Evolutionary conservation across 805 yeast species (phyloP).

Genomic region (Teunomyces pallodes): DNA sequence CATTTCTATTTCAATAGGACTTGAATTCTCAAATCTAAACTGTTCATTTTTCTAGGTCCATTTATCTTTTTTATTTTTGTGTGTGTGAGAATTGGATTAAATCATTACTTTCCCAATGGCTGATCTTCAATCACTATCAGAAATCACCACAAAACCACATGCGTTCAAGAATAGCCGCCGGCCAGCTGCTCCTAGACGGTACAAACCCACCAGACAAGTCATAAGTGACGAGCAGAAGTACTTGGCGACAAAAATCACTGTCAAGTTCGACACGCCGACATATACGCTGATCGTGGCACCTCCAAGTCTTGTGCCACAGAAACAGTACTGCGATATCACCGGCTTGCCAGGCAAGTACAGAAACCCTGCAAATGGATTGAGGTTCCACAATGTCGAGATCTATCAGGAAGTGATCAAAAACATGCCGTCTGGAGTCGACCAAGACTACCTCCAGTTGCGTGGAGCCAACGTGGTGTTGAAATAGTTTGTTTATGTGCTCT

Average conservation of each 20-base stretch:
- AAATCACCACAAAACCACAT: slow-evolving; percentile 41
- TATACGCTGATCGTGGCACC: slow-evolving; percentile 77
- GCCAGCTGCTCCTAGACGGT: slow-evolving; percentile 54
- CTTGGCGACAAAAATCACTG: slow-evolving; percentile 37
- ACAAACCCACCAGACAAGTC: slow-evolving; percentile 72
- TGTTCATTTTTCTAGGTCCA: background rate
- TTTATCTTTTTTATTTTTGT: background rate
- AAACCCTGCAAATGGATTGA: slow-evolving; percentile 67
- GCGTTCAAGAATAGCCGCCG: slow-evolving; percentile 56
- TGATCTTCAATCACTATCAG: slow-evolving; percentile 32
- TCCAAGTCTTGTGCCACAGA: slow-evolving; percentile 78
- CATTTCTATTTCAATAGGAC: too few species aligned
- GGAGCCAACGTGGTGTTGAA: slow-evolving; percentile 85
- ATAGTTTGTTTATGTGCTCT: slow-evolving; percentile 12
- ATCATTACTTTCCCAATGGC: background rate
- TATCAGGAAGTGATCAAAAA: slow-evolving; percentile 68
- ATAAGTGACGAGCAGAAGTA: slow-evolving; percentile 77
- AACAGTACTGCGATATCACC: slow-evolving; percentile 89
- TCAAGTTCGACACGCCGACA: slow-evolving; percentile 56
- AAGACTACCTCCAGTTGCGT: slow-evolving; percentile 82
- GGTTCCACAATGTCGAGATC: slow-evolving; percentile 82
- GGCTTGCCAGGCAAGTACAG: slow-evolving; percentile 80
- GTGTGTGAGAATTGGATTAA: background rate
- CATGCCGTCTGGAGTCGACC: slow-evolving; percentile 90
- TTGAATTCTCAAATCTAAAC: too few species aligned